Base-by-base conservation (phyloP, 495 filamentous ascomycete species). In the Podospora appendiculata region DNA sequence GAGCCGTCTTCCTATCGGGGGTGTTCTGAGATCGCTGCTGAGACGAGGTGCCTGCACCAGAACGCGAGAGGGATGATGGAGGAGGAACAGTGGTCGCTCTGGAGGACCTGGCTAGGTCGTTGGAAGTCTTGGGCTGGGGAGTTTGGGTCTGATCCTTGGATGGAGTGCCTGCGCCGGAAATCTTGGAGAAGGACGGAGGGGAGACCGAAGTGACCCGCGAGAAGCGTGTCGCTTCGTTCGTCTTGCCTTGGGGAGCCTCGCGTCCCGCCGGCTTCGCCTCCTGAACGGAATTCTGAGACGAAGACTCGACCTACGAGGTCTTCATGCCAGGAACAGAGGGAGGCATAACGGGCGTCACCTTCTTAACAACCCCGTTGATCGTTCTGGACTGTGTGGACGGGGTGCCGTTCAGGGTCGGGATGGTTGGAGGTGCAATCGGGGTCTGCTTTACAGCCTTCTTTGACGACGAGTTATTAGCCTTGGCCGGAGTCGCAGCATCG, bases 281-380 rank as follows among this genome's bases (percentile, higher is more conserved):
- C 50, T 9, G 39, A n/a, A 38, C 39, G n/a, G 35, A 39, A 9
- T 36, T 43, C 54, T 39, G 38, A 34, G 58, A 42, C 44, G 61
- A 55, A 50, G 41, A 44, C 32, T 4, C 57, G 34, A 6, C 47
- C 58, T 65, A 61, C 49, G 56, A 32, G 36, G 43, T 73, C 60
- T 67, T 72, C 56, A 52, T 18, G 44, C 58, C 53, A 40, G 65
- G 65, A 55, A 67, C 16, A 8, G 50, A 38, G 0, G 72, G 71
- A 17, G 67, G 59, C 1, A 62, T 55, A 7, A 76, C 50, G 0
- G 72, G 72, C 18, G 72, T 74, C 41, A 68, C 58, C 52, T 69
- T 74, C 16, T 48, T 48, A 4, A 58, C 50, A 11, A 43, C 13
- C 1, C 45, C 54, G 49, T 38, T 55, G 18, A 54, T 18, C 25